Evolutionary conservation across 2,329 filamentous ascomycete genomes (phyloP), one percentile per base, ranked within the genome.

Genomic region (Boeremia exigua): DNA sequence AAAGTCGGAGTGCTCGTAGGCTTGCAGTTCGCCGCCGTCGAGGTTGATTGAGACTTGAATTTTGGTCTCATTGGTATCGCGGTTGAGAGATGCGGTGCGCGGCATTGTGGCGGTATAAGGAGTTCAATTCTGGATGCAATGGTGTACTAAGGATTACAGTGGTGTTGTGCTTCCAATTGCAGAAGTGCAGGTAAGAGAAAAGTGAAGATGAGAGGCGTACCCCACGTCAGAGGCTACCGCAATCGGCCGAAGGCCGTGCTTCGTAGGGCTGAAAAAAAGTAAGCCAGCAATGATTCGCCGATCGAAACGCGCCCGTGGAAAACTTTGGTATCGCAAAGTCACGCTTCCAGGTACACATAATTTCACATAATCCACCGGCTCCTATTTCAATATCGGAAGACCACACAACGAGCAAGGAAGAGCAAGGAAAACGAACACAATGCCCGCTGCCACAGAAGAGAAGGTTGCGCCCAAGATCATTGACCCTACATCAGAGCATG

Each of bases 61-160:
- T 76, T 96, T 96, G 74, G 95, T 99, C 82, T 99, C 95, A 81
- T 98, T 98, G 71, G 95, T 99, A 78, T 94, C 89, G 75, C 95
- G 92, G 62, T 89, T 87, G 67, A 98, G 81, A 50, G 88, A 86
- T 46, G 91, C 88, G 76, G 88, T 91, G 73, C 94, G 90, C 52
- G 76, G 66, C 67, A 71, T 74, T 27, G 56, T 70, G 55, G 59
- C 53, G 45, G 45, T 53, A 23, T 37, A 15, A 19, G 1, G 27
- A 27, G 9, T 7, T 14, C 5, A 6, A 15, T 7, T 25, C 17
- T 39, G 27, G 36, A 6, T 53, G n/a, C 9, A 27, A 30, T 11
- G n/a, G 23, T 34, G 34, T 23, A n/a, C 7, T n/a, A 17, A 11
- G n/a, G n/a, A 15, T 11, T 47, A n/a, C 11, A 3, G 7, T 47